Conservation (phyloP, 768 basidiomycete genomes). For the Termitomyces sp. region DNA sequence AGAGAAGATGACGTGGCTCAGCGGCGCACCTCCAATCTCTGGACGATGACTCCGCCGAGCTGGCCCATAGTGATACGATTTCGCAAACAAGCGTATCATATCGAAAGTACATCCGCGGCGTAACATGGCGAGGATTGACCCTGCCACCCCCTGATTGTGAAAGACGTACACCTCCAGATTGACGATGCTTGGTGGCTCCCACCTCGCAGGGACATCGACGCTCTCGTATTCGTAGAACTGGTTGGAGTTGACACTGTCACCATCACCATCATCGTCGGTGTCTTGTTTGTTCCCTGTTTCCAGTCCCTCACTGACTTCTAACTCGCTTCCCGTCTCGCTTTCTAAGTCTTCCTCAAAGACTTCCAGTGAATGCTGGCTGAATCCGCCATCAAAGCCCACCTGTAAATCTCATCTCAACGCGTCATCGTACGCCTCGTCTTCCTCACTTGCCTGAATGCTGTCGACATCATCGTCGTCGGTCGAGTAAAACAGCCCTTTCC, state of each 20-base stretch:
- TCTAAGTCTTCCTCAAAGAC: conserved; percentile 2
- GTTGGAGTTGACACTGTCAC: conserved; percentile 10
- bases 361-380: neutral
- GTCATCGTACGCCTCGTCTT: conserved; percentile 19
- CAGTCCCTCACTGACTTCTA: conserved; percentile 25
- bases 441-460: conserved; percentile 18
- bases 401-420: conserved; percentile 18
- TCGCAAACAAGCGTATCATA: conserved; percentile 52
- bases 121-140: conserved; percentile 29
- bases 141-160: conserved; percentile 19
- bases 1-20: conserved; percentile 16
- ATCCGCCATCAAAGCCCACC: neutral
- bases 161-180: conserved; percentile 15
- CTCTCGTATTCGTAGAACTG: conserved; percentile 14
- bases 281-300: conserved; percentile 23
- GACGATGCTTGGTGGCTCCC: conserved; percentile 52
- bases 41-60: too few relatives aligned
- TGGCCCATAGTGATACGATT: conserved; percentile 48
- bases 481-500: conserved; percentile 2
- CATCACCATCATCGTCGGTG: conserved; percentile 18
- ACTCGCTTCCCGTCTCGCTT: conserved; percentile 15
- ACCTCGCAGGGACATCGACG: conserved; percentile 38
- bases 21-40: too few relatives aligned
- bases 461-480: conserved; percentile 16
- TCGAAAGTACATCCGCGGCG: conserved; percentile 54